Conservation (phyloP, 2,329 filamentous ascomycete species). For the Xylaria sp. region DNA sequence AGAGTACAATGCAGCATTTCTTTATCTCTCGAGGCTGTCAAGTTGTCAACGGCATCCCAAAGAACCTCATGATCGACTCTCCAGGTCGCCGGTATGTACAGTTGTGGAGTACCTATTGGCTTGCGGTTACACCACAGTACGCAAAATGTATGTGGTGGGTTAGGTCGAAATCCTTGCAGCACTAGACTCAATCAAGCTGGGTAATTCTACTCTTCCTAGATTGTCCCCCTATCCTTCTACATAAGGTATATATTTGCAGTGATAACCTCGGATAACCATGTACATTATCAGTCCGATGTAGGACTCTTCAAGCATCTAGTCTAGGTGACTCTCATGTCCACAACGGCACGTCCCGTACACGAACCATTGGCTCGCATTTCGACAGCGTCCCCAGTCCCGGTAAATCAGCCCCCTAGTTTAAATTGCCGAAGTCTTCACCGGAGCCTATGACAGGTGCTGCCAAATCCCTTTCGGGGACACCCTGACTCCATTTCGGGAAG, state of each 20-base stretch:
- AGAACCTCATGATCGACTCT: conserved; percentile 20
- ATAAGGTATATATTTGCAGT: background rate
- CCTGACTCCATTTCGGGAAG: conserved; percentile 30
- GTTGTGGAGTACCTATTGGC: background rate
- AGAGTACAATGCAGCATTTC: background rate
- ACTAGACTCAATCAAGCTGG: background rate
- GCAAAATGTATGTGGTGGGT: background rate
- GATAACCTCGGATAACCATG: too few species aligned
- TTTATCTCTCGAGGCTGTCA: conserved; percentile 11
- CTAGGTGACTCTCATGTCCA: background rate
- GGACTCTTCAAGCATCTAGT: background rate
- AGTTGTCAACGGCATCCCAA: conserved; percentile 17
- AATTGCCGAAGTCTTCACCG: conserved; percentile 15
- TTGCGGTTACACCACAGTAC: conserved; percentile 1
- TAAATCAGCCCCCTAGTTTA: conserved; percentile 23
- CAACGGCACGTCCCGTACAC: conserved; percentile 29
- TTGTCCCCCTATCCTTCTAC: background rate
- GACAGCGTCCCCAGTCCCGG: conserved; percentile 12
- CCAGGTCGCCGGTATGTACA: conserved; percentile 21
- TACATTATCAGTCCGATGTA: background rate
- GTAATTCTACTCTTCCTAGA: background rate
- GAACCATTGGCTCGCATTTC: conserved; percentile 20
- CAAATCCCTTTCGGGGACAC: conserved; percentile 29
- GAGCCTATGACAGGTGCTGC: conserved; percentile 11
- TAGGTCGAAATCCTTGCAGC: background rate